A percentile compares a stretch with the other conserved stretches of the same genome.
These are phyloP conservation scores for Neurospora sublineolata DNA, from an alignment of 495 filamentous ascomycete species.

Conservation along the genomic window DNA sequence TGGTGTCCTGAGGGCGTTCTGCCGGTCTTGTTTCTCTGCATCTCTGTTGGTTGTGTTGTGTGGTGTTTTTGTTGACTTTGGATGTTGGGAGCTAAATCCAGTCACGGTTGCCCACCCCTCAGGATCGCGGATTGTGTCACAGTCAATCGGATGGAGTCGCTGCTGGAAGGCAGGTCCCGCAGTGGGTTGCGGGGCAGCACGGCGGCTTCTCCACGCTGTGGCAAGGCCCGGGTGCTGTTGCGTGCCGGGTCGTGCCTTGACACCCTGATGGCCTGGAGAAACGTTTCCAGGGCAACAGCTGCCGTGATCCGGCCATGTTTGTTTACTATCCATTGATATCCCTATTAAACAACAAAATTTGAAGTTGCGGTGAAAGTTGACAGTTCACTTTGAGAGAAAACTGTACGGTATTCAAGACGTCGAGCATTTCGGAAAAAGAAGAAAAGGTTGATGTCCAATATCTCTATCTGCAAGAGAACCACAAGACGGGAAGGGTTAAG, in stretches of 20 bases:
- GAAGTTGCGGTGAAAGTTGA: neutral
- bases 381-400: neutral
- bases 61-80: neutral
- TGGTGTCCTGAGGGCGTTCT: slow-evolving; percentile 39
- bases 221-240: neutral
- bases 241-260: neutral
- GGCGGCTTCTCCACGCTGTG: neutral
- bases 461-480: neutral
- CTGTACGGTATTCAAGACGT: neutral
- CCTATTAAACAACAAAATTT: neutral
- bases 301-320: neutral
- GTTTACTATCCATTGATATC: neutral
- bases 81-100: neutral
- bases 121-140: neutral
- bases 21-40: slow-evolving; percentile 21
- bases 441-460: neutral
- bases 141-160: neutral
- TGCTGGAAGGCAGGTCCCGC: neutral
- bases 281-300: neutral
- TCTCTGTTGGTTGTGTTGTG: neutral
- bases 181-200: neutral
- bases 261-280: neutral
- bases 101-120: neutral
- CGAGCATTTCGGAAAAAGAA: neutral
- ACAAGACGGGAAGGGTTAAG: neutral